Conservation (phyloP, 306 rosid species). For the Senna tora region DNA sequence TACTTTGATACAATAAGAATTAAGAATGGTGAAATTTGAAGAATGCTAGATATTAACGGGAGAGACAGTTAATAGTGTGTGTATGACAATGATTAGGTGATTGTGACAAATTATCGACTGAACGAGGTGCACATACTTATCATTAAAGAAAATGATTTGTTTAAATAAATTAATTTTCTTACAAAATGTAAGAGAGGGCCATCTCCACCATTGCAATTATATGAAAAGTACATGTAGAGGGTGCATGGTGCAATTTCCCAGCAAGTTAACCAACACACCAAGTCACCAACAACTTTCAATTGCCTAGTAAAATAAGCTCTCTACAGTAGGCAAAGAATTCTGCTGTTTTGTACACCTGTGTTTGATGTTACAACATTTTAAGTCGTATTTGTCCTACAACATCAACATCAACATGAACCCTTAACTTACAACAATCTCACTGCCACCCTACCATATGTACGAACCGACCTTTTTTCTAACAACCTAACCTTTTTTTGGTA, state of each 20-base stretch:
- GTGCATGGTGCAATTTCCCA: conserved; percentile 22
- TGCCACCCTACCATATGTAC: conserved; percentile 64
- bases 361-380: conserved; percentile 69
- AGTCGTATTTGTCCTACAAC: conserved; percentile 48
- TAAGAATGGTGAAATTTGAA: too few relatives aligned
- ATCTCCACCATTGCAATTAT: background rate
- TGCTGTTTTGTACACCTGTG: conserved; percentile 57
- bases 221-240: background rate
- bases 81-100: too few relatives aligned
- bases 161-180: too few relatives aligned
- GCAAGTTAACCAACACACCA: conserved; percentile 6
- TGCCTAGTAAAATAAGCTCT: conserved; percentile 45
- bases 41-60: too few relatives aligned
- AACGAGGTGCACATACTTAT: too few relatives aligned
- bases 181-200: too few relatives aligned
- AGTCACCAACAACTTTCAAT: conserved; percentile 34
- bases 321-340: conserved; percentile 59
- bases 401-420: conserved; percentile 48
- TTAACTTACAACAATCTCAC: conserved; percentile 41
- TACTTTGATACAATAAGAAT: too few relatives aligned
- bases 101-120: too few relatives aligned
- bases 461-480: conserved; percentile 48
- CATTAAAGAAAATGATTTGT: too few relatives aligned
- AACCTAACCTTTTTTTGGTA: conserved; percentile 37
- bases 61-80: too few relatives aligned